These are phyloP conservation scores for Gracilaria gracilis DNA, from an alignment of 23 red algal genomes.

Conservation along the genomic window DNA sequence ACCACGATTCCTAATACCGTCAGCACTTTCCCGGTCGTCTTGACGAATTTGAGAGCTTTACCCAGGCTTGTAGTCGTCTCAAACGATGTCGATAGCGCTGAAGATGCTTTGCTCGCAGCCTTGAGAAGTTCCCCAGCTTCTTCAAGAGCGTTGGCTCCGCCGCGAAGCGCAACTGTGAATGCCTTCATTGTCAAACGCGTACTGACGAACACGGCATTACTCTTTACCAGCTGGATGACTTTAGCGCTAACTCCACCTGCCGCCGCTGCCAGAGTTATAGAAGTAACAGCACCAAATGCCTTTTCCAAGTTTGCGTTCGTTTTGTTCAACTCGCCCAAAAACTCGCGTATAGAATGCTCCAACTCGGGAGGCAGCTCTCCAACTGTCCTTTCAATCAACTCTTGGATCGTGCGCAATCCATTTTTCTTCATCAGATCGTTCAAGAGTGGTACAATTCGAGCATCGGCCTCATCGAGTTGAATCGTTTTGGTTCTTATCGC, in stretches of 20 bases:
- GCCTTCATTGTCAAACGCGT: constrained; percentile 6
- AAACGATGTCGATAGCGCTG: not conserved
- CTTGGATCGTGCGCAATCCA: not conserved
- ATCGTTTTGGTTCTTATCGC: not conserved
- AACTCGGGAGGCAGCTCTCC: not conserved
- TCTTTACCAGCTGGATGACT: not conserved
- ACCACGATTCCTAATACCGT: not conserved
- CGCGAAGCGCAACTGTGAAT: constrained; percentile 8
- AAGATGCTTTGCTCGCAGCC: constrained; percentile 12
- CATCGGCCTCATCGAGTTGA: constrained; percentile 9
- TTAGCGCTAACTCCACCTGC: not conserved
- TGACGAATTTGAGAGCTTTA: constrained; percentile 6
- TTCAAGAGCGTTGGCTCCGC: constrained; percentile 7
- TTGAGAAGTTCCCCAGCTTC: constrained; percentile 16
- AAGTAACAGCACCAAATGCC: not conserved
- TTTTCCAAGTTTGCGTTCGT: constrained; percentile 13
- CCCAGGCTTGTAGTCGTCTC: constrained; percentile 14
- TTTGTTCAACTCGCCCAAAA: not conserved
- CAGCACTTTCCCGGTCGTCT: not conserved
- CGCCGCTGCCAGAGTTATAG: not conserved
- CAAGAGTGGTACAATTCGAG: not conserved
- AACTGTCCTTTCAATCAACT: not conserved
- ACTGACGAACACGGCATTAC: not conserved
- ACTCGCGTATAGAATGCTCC: not conserved
- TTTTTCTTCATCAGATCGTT: constrained; percentile 8